Base-by-base conservation (phyloP, 176 grass and related monocot genomes). In the Areca catechu region DNA sequence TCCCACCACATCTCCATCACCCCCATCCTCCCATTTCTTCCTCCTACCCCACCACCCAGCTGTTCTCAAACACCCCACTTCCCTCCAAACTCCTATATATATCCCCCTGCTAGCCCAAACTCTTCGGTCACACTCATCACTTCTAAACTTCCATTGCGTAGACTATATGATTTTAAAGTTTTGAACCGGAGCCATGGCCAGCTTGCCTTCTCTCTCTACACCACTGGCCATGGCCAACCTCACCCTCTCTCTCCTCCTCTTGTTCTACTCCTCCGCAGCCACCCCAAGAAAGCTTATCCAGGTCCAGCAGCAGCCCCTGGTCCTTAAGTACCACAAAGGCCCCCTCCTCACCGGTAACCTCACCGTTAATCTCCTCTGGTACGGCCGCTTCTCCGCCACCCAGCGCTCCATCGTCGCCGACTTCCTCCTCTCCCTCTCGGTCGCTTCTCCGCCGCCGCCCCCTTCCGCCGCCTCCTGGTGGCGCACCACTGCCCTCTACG, bases 321-420 rank as follows among this genome's bases (percentile, higher is more conserved):
- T 21, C 10, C 54, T 82, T 1, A 60, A 17, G 5, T 86, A 78
- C 54, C 83, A 86, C 70, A 72, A 76, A 18, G 83, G 83, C 20
- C 18, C 61, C 3, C 68, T 86, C 20, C 78, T 86, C 50, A 18
- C 21, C 15, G 83, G 83, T 18, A 50, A 82, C 54, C 51, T 74
- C 30, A 22, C 65, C 55, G 47, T 86, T 16, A 49, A 57, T 5
- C 47, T 86, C 54, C 16, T 86, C 20, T 82, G 63, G 68, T 86
- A 86, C 52, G 78, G 83, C 9, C 16, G 4, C 7, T 86, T 86
- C 69, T 69, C 24, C 7, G 12, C 57, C 48, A 19, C 60, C 7
- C 69, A 86, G 57, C 66, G 76, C 27, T 58, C 83, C 48, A 77
- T 82, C 64, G 47, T 86, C 54, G 27, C 56, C 10, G 83, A 86